Evolutionary conservation across 2,329 filamentous ascomycete species (phyloP), one percentile per base, ranked within the genome.

Genomic region (Colletotrichum nymphaeae): DNA sequence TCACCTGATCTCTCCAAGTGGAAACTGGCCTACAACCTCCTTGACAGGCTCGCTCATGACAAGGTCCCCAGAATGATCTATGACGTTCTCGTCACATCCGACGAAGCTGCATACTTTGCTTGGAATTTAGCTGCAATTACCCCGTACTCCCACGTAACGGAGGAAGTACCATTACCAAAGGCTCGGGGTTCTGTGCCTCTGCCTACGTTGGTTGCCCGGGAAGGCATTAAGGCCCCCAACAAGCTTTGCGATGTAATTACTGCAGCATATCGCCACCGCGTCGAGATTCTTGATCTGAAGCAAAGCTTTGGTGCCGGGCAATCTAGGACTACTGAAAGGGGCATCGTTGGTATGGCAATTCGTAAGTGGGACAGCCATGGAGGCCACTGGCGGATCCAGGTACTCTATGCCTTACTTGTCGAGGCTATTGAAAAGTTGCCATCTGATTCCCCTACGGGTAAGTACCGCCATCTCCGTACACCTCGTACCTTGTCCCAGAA

Each of bases 211-310:
- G 92, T 93, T 5, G 92, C 91, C 5, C 88, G 93, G 37, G 94
- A 97, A 80, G 95, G 95, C 5, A 91, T 97, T 80, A 95, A 93
- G 78, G 89, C 92, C 1, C 90, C 93, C 2, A 97, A 95, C 80
- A 97, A 93, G 80, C 84, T 95, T 5, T 90, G 89, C 56, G 91
- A 92, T 75, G 83, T 96, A 5, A 85, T 97, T 67, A 88, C 88
- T 16, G 89, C 90, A 26, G 89, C 93, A 9, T 86, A 93, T 63
- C 86, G 84, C n/a, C 87, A 95, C 76, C 86, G 89, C 58, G 77
- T 83, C 4, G 88, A 92, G 56, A 94, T 97, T n/a, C 84, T 89
- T 32, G 82, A 82, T 11, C 79, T 93, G 19, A 94, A 94, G 77
- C 81, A 86, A 58, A 85, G 87, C 11, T 85, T 90, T 14, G 82